Base-by-base conservation (phyloP, 148 eudicot genomes). In the Rhododendron henanense region DNA sequence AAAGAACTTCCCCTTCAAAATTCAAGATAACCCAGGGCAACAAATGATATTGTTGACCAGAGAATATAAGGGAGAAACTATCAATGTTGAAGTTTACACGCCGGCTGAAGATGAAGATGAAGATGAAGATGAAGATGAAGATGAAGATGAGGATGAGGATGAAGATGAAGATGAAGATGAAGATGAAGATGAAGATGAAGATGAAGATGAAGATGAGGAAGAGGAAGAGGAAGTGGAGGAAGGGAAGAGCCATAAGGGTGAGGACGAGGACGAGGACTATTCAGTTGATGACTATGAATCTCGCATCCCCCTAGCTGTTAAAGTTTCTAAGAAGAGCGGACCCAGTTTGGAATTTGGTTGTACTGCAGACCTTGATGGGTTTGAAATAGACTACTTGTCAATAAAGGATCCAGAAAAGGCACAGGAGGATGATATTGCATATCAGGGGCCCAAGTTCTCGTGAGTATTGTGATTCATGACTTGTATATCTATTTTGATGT, bases 391-490 rank as follows among this genome's bases (percentile, higher is more conserved):
- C 25, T 69, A 85, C 78, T 87, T 93, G 41, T 89, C 93, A 6
- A 78, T 91, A 3, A 92, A 88, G 88, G 85, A 89, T 48, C 90
- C 90, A 4, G 91, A 89, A 16, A 59, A 5, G 16, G 31, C 86
- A 28, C 39, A 31, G 13, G 90, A 91, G 50, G 93, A 92, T 47
- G 87, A 89, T 61, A 88, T 89, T 80, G 90, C 90, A 35, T 92
- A 92, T 10, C 92, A 91, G 63, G 95, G 95, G 37, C 95, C 95
- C 61, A 92, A 92, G 79, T 93, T 93, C 76, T 21, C 85, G 95
- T 93, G 80, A 91, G 94, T 83, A 83, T 35, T 35, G 33, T 25
- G 39, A 5, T 84, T 55, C 44, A 16, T 33, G 45, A 53, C 80
- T 77, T 47, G 44, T 31, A 15, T 35, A 1, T 21, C 10, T 59